Percentiles rank a stretch among this genome's conserved stretches.
Conservation (phyloP, 2,329 filamentous ascomycete genomes). For the Fusarium mangiferae region DNA sequence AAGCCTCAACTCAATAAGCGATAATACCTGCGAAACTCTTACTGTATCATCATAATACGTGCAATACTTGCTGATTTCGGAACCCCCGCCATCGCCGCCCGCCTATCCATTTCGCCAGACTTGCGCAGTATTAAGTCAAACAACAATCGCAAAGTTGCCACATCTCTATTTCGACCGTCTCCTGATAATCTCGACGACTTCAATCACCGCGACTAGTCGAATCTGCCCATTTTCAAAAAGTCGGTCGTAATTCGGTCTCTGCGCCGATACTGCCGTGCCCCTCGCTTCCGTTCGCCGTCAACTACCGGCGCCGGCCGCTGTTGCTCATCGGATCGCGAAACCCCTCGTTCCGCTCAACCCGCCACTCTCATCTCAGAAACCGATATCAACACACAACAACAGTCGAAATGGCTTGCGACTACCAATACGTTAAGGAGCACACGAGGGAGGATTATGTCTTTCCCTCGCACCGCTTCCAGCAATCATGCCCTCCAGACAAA, state of each 20-base stretch:
- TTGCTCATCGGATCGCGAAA: conserved; percentile 24
- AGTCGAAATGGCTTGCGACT: conserved; percentile 45
- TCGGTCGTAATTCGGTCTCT: conserved; percentile 28
- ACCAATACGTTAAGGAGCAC: conserved; percentile 49
- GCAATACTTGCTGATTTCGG: conserved; percentile 17
- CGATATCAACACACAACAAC: conserved; percentile 1
- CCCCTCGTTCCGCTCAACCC: conserved; percentile 26
- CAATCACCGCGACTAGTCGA: neutral
- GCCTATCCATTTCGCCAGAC: conserved; percentile 16
- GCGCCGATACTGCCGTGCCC: conserved; percentile 26
- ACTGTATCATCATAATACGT: conserved; percentile 21
- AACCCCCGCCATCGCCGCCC: conserved; percentile 27
- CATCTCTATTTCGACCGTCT: conserved; percentile 6
- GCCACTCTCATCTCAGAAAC: conserved; percentile 10
- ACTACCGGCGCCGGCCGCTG: conserved; percentile 35
- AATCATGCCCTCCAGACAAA: conserved; percentile 64
- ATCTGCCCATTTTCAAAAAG: neutral
- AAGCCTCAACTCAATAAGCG: neutral
- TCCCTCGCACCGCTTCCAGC: conserved; percentile 68
- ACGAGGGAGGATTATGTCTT: conserved; percentile 64
- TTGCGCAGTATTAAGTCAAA: conserved; percentile 7
- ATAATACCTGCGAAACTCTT: conserved; percentile 14
- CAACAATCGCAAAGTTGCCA: conserved; percentile 12
- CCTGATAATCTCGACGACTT: neutral
- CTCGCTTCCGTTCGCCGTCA: conserved; percentile 30